phyloP scores from a whole-genome alignment of 176 grass and related monocot species.

The Oryza longistaminata region DNA sequence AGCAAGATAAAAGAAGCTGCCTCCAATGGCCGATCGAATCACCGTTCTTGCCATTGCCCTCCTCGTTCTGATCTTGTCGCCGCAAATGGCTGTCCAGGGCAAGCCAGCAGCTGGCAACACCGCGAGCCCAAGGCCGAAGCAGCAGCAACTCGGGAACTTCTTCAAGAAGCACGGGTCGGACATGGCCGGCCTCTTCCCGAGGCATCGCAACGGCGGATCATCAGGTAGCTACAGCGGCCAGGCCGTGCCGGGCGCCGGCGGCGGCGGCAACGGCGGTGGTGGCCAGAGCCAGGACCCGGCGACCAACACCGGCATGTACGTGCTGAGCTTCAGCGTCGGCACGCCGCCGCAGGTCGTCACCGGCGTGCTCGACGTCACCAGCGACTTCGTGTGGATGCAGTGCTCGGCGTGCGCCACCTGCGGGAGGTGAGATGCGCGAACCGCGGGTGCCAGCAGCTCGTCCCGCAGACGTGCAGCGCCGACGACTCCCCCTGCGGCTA shows the following conservation, averaged over 20 bases:
- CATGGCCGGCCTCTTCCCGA: background rate
- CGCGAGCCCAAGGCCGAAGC: conserved; percentile 14
- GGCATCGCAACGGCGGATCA: background rate
- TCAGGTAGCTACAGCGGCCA: background rate
- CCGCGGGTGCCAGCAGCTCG: background rate
- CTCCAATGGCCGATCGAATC: background rate
- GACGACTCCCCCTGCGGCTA: background rate
- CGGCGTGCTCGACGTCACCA: conserved; percentile 15
- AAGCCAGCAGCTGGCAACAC: background rate
- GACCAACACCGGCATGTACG: conserved; percentile 11
- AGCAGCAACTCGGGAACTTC: conserved; percentile 10
- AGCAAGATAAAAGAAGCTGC: too few species aligned
- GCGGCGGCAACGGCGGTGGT: too few species aligned
- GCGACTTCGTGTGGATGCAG: conserved; percentile 26
- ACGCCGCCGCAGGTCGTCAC: background rate
- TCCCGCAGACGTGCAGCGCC: background rate
- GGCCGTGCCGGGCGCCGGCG: too few species aligned
- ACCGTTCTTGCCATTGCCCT: background rate
- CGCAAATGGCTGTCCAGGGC: background rate
- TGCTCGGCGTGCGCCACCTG: background rate
- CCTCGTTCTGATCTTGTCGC: background rate
- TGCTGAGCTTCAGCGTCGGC: background rate
- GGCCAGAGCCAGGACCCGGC: conserved; percentile 4
- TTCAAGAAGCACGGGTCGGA: conserved; percentile 28
- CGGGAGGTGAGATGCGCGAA: background rate